Evolutionary conservation across 495 filamentous ascomycete genomes (phyloP).

Genomic region (Chaetomium fimeti): DNA sequence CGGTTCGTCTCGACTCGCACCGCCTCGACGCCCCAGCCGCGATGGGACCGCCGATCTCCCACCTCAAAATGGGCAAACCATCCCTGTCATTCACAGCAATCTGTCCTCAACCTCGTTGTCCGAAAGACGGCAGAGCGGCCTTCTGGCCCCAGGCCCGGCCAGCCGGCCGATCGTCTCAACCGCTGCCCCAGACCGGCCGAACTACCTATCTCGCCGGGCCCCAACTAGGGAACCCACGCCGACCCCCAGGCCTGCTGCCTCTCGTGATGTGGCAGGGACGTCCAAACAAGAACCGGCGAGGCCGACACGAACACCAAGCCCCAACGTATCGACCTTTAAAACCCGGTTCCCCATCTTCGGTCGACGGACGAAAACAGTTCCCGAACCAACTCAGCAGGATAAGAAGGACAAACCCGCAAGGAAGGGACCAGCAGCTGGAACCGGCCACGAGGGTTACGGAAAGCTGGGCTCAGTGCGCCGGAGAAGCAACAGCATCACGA

Average conservation of each 20-base stretch:
- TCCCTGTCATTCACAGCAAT: conserved; percentile 77
- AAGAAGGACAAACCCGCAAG: conserved; percentile 56
- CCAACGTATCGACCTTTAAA: conserved; percentile 44
- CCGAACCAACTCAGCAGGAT: conserved; percentile 50
- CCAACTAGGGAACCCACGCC: conserved; percentile 42
- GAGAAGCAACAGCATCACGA: conserved; percentile 56
- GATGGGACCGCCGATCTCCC: conserved; percentile 70
- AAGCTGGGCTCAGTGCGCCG: conserved; percentile 60
- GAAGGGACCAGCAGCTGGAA: conserved; percentile 88
- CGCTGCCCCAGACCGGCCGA: conserved; percentile 28
- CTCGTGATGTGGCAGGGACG: conserved; percentile 21
- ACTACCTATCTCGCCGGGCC: conserved; percentile 33
- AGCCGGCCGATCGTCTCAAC: conserved; percentile 35
- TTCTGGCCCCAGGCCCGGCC: conserved; percentile 36
- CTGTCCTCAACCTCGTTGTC: conserved; percentile 53
- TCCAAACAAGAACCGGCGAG: conserved; percentile 38
- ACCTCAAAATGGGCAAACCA: conserved; percentile 55
- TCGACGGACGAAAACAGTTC: conserved; percentile 66
- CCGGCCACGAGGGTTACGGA: conserved; percentile 94
- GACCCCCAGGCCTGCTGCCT: conserved; percentile 36
- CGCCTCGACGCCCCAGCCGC: conserved; percentile 71
- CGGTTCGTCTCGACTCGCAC: conserved; percentile 37
- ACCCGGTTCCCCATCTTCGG: conserved; percentile 74
- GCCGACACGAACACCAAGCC: conserved; percentile 48
- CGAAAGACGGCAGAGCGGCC: conserved; percentile 45